Conservation (phyloP, 148 eudicot genomes). For the Spergularia bocconei region DNA sequence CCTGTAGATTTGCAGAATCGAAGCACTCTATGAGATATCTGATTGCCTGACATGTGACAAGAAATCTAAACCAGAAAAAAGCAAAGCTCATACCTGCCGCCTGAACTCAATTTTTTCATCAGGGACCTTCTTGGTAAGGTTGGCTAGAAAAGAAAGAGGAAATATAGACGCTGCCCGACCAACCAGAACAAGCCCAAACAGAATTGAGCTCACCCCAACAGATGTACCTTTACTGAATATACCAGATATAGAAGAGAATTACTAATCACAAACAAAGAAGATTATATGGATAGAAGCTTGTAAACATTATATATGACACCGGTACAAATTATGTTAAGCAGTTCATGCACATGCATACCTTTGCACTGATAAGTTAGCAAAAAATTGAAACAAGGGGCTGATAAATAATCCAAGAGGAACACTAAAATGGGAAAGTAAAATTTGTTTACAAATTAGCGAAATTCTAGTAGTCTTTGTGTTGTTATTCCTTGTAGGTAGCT, state of each 20-base stretch:
- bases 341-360: too few species aligned
- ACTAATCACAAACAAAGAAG: neutral
- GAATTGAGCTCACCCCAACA: conserved; percentile 44
- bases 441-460: too few species aligned
- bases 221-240: conserved; percentile 45
- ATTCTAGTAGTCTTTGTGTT: too few species aligned
- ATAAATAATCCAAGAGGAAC: too few species aligned
- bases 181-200: conserved; percentile 43
- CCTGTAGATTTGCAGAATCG: conserved; percentile 21
- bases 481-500: too few species aligned
- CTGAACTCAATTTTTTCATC: conserved; percentile 36
- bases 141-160: conserved; percentile 48
- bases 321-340: too few species aligned
- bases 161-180: conserved; percentile 63
- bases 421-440: too few species aligned
- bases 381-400: too few species aligned
- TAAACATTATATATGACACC: too few species aligned
- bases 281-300: neutral
- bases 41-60: neutral
- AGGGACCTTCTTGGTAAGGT: conserved; percentile 31
- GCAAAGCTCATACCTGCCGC: conserved; percentile 38
- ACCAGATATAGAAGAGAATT: neutral
- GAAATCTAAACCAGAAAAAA: neutral
- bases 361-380: too few species aligned
- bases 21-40: neutral